Base-by-base conservation (phyloP, 139 green algal species). In the Picochlorum sp. region DNA sequence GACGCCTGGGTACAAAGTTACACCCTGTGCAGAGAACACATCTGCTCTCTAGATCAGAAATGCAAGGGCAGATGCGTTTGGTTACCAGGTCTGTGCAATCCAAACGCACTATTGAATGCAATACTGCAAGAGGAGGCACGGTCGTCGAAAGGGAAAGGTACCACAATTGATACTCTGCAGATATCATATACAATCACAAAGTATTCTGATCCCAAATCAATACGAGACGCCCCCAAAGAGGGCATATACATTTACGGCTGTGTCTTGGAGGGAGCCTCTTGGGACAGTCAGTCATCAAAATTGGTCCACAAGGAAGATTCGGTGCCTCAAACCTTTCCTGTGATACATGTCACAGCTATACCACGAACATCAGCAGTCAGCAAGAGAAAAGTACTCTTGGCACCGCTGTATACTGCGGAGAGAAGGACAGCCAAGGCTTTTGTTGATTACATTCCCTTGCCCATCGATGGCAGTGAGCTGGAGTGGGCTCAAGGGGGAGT, bases 21-120 rank as follows among this genome's bases (percentile, higher is more conserved):
- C 34, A 41, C 34, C 34, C 8, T 41, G 34, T 41, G 34, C 8
- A 41, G 34, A 41, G 34, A 41, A 11, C 34, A 41, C 34, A 41
- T 41, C 34, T 41, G 34, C 34, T 41, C 34, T 41, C 7, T 41
- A 9, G 8, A 41, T 11, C 13, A 74, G 21, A 24, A 47, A 45
- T 91, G 91, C 28, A 78, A 87, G 16, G 91, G 91, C 30, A 92
- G 91, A 56, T 82, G 77, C 9, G 95, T 90, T 78, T 97, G 91
- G 92, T 75, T 98, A 62, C 91, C 86, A 20, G 92, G 91, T 49
- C 95, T 96, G 75, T 96, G 95, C 85, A 98, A 98, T 81, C 91
- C 88, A 4, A 82, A 90, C 63, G 88, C 84, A 70, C 94, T 96
- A 80, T 74, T 95, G 45, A 96, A 88, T 1, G 89, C 87, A 44